phyloP scores from a whole-genome alignment of 2,329 filamentous ascomycete species.

The Neofusicoccum sp. region DNA sequence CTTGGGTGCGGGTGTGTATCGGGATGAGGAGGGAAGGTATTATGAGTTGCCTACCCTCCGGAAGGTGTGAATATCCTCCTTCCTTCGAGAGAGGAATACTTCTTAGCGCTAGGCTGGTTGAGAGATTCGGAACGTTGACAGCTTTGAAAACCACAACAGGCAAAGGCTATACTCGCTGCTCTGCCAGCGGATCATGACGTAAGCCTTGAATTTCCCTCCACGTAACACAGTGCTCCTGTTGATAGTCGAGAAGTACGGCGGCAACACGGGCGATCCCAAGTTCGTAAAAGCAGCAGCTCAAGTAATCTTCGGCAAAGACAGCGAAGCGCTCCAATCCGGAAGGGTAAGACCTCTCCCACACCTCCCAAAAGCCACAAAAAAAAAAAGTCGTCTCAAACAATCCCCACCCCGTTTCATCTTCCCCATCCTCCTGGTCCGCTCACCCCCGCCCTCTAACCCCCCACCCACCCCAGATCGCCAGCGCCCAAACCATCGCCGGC shows the following conservation, averaged over 20 bases:
- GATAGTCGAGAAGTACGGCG: constrained; percentile 32
- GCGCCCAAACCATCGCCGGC: constrained; percentile 41
- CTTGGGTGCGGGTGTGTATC: constrained; percentile 39
- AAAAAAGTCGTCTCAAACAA: too few species aligned
- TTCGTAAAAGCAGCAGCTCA: constrained; percentile 32
- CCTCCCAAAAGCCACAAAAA: too few species aligned
- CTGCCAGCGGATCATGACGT: background rate
- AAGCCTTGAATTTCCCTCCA: background rate
- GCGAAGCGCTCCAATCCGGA: background rate
- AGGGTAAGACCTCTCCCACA: background rate
- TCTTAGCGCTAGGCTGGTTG: too few species aligned
- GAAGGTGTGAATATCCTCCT: constrained; percentile 18
- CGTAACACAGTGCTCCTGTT: too few species aligned
- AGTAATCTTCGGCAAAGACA: constrained; percentile 32
- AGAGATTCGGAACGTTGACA: background rate
- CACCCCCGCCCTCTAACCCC: background rate
- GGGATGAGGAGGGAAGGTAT: constrained; percentile 34
- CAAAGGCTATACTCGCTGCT: background rate
- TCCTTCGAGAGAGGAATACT: constrained; percentile 11
- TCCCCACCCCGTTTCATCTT: background rate
- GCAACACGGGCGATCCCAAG: constrained; percentile 33
- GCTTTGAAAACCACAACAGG: background rate
- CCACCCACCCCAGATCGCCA: constrained; percentile 27
- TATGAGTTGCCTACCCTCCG: constrained; percentile 32
- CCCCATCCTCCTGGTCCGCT: background rate